phyloP scores from a whole-genome alignment of 2,329 filamentous ascomycete species.

The Colletotrichum sp. region DNA sequence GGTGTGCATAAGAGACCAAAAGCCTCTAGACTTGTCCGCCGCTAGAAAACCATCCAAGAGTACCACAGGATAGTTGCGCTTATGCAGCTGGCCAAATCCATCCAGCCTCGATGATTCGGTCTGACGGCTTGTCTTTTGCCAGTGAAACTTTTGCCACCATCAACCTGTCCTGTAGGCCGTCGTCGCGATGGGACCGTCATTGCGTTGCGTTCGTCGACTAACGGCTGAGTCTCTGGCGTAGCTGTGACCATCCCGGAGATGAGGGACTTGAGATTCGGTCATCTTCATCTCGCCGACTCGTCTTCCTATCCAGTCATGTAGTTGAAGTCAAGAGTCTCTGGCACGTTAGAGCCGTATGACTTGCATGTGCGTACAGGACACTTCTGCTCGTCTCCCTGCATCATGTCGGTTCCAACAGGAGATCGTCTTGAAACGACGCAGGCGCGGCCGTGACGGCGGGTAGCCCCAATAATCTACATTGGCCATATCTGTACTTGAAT shows the following conservation, averaged over 20 bases:
- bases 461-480: background rate
- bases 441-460: conserved; percentile 9
- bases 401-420: conserved; percentile 16
- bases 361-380: conserved; percentile 17
- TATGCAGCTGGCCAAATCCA: conserved; percentile 20
- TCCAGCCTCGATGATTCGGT: background rate
- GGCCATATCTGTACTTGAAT: background rate
- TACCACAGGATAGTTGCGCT: conserved; percentile 23
- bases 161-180: background rate
- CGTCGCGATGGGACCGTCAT: background rate
- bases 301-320: background rate
- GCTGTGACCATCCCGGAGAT: conserved; percentile 17
- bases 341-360: conserved; percentile 4
- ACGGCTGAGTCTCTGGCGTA: background rate
- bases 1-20: background rate
- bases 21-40: background rate
- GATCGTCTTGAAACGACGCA: conserved; percentile 22
- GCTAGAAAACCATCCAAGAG: conserved; percentile 11
- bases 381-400: conserved; percentile 13
- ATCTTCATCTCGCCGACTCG: conserved; percentile 1
- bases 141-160: background rate
- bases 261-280: background rate
- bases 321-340: background rate
- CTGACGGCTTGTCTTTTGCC: background rate
- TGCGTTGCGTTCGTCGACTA: background rate